These are phyloP conservation scores for Ophiostoma ulmi DNA, from an alignment of 2,329 filamentous ascomycete genomes.

Conservation along the genomic window DNA sequence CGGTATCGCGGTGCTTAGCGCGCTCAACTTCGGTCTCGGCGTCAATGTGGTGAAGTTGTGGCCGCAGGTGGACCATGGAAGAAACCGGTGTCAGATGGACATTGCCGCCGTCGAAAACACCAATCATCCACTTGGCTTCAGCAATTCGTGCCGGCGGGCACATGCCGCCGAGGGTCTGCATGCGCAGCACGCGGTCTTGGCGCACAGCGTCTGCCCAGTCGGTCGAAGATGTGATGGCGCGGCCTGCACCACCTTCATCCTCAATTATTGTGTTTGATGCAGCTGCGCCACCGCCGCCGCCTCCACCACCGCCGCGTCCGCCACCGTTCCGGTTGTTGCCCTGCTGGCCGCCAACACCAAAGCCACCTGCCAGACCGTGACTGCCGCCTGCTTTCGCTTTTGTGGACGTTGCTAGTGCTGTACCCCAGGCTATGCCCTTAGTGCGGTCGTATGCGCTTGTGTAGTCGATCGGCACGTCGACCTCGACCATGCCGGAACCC, in stretches of 20 bases:
- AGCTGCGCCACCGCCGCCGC: slow-evolving; percentile 22
- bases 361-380: slow-evolving; percentile 67
- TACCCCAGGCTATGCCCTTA: slow-evolving; percentile 78
- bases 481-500: slow-evolving; percentile 75
- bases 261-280: slow-evolving; percentile 12
- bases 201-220: slow-evolving; percentile 65
- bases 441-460: slow-evolving; percentile 71
- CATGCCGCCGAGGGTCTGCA: slow-evolving; percentile 74
- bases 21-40: slow-evolving; percentile 69
- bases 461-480: slow-evolving; percentile 81
- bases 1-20: slow-evolving; percentile 26
- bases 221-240: slow-evolving; percentile 33
- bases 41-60: slow-evolving; percentile 90
- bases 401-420: slow-evolving; percentile 60
- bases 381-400: slow-evolving; percentile 58
- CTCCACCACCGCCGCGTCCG: slow-evolving; percentile 12
- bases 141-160: slow-evolving; percentile 54
- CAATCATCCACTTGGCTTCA: slow-evolving; percentile 82
- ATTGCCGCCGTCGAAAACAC: slow-evolving; percentile 78
- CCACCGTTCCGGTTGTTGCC: slow-evolving; percentile 31
- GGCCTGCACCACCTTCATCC: slow-evolving; percentile 17
- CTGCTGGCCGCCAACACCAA: slow-evolving; percentile 53
- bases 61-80: slow-evolving; percentile 80
- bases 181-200: slow-evolving; percentile 66
- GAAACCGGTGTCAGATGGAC: slow-evolving; percentile 80